phyloP scores from a whole-genome alignment of 2,329 filamentous ascomycete genomes.

The Talaromyces sp. region DNA sequence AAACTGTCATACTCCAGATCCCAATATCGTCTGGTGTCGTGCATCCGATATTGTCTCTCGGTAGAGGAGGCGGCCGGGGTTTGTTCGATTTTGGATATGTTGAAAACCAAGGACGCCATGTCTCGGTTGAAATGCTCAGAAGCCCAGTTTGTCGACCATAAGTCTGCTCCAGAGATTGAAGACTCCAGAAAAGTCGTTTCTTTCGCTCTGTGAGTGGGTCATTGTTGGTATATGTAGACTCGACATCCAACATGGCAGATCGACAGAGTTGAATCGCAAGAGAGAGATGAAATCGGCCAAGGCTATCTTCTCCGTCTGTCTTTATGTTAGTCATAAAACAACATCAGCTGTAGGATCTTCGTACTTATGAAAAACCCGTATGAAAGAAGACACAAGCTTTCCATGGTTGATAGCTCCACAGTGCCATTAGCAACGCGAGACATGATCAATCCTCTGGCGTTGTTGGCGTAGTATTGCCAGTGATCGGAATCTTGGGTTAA shows the following conservation, averaged over 20 bases:
- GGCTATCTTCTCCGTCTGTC: slow-evolving; percentile 45
- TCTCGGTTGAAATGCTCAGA: slow-evolving; percentile 39
- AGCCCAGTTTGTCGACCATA: slow-evolving; percentile 47
- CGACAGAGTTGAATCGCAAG: slow-evolving; percentile 49
- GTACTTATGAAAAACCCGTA: slow-evolving; percentile 49
- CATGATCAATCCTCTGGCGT: slow-evolving; percentile 34
- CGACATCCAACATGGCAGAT: slow-evolving; percentile 47
- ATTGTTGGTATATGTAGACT: slow-evolving; percentile 34
- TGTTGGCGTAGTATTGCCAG: slow-evolving; percentile 33
- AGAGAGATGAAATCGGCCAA: slow-evolving; percentile 49
- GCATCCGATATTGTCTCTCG: slow-evolving; percentile 43
- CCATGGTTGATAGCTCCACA: slow-evolving; percentile 47
- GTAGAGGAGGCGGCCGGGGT: slow-evolving; percentile 39
- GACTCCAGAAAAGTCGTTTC: slow-evolving; percentile 49
- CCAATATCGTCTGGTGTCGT: slow-evolving; percentile 39
- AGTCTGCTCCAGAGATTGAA: slow-evolving; percentile 48
- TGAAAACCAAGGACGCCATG: slow-evolving; percentile 34
- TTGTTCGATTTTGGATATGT: slow-evolving; percentile 25
- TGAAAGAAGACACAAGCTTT: slow-evolving; percentile 48
- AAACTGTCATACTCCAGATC: slow-evolving; percentile 49
- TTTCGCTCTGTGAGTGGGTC: slow-evolving; percentile 41
- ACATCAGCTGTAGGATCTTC: slow-evolving; percentile 11
- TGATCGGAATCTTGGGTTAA: slow-evolving; percentile 27
- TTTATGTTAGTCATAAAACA: not conserved
- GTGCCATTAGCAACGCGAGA: slow-evolving; percentile 49